Conservation (phyloP, 148 eudicot genomes). For the Rheum nobile region DNA sequence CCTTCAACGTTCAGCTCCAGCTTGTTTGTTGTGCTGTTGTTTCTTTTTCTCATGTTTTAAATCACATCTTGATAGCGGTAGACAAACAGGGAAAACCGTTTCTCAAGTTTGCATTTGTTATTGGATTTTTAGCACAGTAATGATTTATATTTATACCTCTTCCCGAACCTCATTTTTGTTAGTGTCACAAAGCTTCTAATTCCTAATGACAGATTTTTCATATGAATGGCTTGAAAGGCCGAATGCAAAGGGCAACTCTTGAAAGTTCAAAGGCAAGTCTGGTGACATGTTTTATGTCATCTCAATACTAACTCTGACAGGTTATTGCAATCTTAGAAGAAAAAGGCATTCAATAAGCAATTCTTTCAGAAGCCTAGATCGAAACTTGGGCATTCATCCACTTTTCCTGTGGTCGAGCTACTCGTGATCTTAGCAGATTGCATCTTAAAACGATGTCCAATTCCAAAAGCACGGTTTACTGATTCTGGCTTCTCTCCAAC, state of each 20-base stretch:
- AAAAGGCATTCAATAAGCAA: background rate
- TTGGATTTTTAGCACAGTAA: slow-evolving; percentile 2
- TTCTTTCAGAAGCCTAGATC: slow-evolving; percentile 53
- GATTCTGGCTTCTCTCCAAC: background rate
- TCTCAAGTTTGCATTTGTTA: slow-evolving; percentile 2
- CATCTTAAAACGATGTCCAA: slow-evolving; percentile 3
- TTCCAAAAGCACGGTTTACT: background rate
- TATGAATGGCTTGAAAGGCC: background rate
- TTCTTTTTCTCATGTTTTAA: background rate
- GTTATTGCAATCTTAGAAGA: no score
- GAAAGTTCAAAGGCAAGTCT: background rate
- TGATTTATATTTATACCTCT: background rate
- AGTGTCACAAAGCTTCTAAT: background rate
- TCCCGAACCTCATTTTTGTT: background rate
- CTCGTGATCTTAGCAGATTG: slow-evolving; percentile 12
- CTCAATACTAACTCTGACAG: no score
- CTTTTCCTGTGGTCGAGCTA: slow-evolving; percentile 7
- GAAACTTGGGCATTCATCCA: slow-evolving; percentile 60
- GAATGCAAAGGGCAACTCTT: background rate
- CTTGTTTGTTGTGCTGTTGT: background rate
- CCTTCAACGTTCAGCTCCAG: background rate
- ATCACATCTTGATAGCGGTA: background rate
- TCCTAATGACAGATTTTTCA: background rate
- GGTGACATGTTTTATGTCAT: background rate
- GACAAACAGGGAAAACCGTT: background rate